Evolutionary conservation across 805 yeast genomes (phyloP), one percentile per base, ranked within the genome.

Genomic region (Starmerella vaccinii): DNA sequence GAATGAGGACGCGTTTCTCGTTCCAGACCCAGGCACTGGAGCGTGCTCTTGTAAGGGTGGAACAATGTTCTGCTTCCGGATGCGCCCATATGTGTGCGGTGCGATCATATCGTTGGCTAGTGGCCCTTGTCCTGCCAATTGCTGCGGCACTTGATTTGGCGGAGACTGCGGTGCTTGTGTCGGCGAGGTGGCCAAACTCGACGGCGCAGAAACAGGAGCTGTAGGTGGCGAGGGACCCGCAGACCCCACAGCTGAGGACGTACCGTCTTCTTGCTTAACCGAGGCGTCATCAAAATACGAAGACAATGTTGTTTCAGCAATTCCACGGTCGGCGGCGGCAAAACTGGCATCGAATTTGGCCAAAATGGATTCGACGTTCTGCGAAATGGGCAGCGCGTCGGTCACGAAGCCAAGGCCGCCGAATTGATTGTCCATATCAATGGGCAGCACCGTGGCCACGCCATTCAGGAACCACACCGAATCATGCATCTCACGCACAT

Each of bases 391-490:
- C 72, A 40, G 49, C 8, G 63, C 63, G 30, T 58, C 94, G 85
- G 37, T 59, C 6, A 61, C 57, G 38, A 61, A 61, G 5, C 64
- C 64, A 5, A 61, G 56, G 3, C 95, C 95, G 13, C 89, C 80
- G 62, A 85, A 84, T 49, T 61, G 54, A 60, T 83, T 87, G 59
- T 89, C 96, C 49, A 86, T 95, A 65, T 88, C 95, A 10, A 82
- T 94, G 0, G 96, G 96, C 44, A 89, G 71, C 0, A 88, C 95
- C 49, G 81, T 79, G 5, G 92, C 78, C 2, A 87, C 92, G 4
- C 97, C 97, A 66, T 89, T 95, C 56, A 89, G 71, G 59, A 89
- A 88, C 97, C 97, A 89, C 16, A 89, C 94, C 59, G 77, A 77
- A 60, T 88, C 92, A 64, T 84, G 84, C 83, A 84, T 82, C 61